Evolutionary conservation across 2,329 filamentous ascomycete genomes (phyloP).

Genomic region (Fusarium annulatum): DNA sequence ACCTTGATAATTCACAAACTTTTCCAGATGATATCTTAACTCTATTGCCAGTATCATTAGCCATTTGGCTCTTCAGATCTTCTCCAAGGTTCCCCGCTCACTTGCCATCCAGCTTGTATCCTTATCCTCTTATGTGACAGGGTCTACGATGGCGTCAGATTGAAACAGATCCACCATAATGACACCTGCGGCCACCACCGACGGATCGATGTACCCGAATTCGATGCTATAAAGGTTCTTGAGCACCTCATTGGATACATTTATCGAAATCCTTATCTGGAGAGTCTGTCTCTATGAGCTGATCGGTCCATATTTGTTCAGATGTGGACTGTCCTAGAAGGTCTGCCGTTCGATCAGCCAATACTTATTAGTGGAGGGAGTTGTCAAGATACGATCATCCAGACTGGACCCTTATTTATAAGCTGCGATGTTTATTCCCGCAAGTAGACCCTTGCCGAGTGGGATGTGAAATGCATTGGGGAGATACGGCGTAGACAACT

Average conservation of each 20-base stretch:
- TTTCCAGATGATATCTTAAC: background rate
- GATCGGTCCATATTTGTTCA: background rate
- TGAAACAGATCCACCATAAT: conserved; percentile 16
- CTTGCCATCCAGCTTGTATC: conserved; percentile 15
- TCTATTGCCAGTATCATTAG: background rate
- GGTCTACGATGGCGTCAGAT: conserved; percentile 38
- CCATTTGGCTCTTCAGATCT: background rate
- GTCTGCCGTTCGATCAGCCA: background rate
- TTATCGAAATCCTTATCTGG: conserved; percentile 9
- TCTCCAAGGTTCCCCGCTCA: conserved; percentile 10
- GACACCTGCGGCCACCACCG: conserved; percentile 33
- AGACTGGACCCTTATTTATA: background rate
- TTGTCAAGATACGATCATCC: background rate
- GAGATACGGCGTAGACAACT: background rate
- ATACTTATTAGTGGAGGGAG: background rate
- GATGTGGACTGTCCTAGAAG: background rate
- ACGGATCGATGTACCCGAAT: conserved; percentile 11
- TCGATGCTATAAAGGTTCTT: too few species aligned
- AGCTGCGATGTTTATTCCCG: background rate
- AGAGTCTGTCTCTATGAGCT: background rate
- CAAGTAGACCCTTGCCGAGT: background rate
- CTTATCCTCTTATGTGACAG: conserved; percentile 4
- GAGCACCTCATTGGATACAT: background rate
- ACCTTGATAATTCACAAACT: background rate
- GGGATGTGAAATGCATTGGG: background rate